Percentiles rank a stretch among this genome's conserved stretches.
These are phyloP conservation scores for Colletotrichum truncatum DNA, from an alignment of 2,329 filamentous ascomycete genomes.

Conservation along the genomic window DNA sequence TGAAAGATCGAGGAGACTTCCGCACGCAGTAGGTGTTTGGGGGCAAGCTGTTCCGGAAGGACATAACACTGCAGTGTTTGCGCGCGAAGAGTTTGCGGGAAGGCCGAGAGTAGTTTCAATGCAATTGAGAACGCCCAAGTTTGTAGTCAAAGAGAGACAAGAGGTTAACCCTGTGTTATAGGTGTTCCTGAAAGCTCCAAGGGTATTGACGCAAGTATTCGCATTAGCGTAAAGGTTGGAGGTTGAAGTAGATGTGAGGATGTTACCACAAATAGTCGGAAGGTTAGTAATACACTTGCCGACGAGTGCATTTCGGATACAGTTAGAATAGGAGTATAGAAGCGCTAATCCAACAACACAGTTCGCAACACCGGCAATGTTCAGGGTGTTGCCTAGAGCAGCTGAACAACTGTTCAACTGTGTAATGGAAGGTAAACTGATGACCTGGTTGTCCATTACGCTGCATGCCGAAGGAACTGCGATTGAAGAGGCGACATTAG, in stretches of 20 bases:
- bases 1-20: not conserved
- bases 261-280: too few species aligned
- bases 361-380: not conserved
- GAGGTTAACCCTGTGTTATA: too few species aligned
- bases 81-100: not conserved
- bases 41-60: not conserved
- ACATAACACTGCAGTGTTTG: not conserved
- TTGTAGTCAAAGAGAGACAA: not conserved
- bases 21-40: not conserved
- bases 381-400: not conserved
- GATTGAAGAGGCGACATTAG: fast-evolving
- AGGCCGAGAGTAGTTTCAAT: not conserved
- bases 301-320: not conserved
- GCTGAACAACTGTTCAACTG: not conserved
- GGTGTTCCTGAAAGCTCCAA: not conserved
- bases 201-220: not conserved
- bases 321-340: too few species aligned
- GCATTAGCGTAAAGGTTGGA: not conserved
- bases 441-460: too few species aligned
- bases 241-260: not conserved
- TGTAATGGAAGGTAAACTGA: not conserved
- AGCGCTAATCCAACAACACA: not conserved
- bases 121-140: not conserved
- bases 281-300: not conserved
- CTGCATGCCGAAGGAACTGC: too few species aligned